A percentile compares a stretch with the other conserved stretches of the same genome.
phyloP scores from a whole-genome alignment of 352 stramenopile genomes.

The Globisporangium barbulae region DNA sequence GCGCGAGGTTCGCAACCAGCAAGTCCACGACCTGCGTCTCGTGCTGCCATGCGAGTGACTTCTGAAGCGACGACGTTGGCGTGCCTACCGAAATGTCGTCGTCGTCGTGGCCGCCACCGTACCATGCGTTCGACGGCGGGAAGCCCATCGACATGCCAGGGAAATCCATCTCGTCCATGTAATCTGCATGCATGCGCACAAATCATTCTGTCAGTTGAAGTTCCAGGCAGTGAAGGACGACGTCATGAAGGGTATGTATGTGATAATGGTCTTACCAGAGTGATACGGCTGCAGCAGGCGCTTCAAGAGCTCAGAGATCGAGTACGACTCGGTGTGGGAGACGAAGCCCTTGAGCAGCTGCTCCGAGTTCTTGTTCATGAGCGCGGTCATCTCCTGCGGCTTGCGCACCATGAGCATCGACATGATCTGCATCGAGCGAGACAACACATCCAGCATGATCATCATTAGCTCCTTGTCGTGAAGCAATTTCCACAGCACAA shows the following conservation, averaged over 20 bases:
- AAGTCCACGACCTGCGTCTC: conserved; percentile 71
- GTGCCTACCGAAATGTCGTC: conserved; percentile 66
- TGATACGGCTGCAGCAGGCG: conserved; percentile 82
- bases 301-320: conserved; percentile 80
- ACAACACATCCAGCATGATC: not conserved
- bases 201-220: not conserved
- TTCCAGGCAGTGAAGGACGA: too few species aligned
- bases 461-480: not conserved
- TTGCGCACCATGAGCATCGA: conserved; percentile 89
- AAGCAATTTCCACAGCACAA: not conserved
- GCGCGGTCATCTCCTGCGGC: conserved; percentile 77
- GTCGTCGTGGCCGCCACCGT: conserved; percentile 56
- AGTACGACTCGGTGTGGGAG: conserved; percentile 68
- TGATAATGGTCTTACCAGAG: conserved; percentile 24
- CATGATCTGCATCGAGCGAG: conserved; percentile 37
- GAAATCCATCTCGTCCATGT: conserved; percentile 88
- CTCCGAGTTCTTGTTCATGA: conserved; percentile 83
- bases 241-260: too few species aligned
- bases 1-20: conserved; percentile 51
- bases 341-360: conserved; percentile 67
- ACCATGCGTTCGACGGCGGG: conserved; percentile 71
- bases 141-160: conserved; percentile 74
- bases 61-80: conserved; percentile 57
- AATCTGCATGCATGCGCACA: conserved; percentile 35
- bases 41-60: conserved; percentile 71